phyloP scores from a whole-genome alignment of 2,329 filamentous ascomycete genomes.

The Lasiodiplodia sp. region DNA sequence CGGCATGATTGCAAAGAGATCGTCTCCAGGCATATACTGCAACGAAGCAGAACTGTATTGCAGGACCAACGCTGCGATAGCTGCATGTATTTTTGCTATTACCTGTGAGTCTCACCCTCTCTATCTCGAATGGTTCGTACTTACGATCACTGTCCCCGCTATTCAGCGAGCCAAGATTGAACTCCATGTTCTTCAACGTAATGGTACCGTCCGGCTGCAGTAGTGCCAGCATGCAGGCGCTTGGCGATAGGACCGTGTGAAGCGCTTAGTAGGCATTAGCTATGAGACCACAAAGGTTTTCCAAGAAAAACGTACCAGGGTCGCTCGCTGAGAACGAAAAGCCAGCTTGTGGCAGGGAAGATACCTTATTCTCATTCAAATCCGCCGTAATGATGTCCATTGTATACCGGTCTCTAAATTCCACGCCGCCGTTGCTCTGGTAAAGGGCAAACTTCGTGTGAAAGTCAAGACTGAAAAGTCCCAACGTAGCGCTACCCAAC shows the following conservation, averaged over 20 bases:
- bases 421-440: constrained; percentile 81
- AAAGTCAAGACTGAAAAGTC: constrained; percentile 71
- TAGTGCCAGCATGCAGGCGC: constrained; percentile 54
- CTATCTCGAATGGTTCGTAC: not conserved
- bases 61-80: constrained; percentile 50
- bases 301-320: constrained; percentile 60
- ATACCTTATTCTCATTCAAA: constrained; percentile 69
- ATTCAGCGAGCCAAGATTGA: constrained; percentile 41
- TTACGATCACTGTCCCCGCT: constrained; percentile 32
- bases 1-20: constrained; percentile 55
- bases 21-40: constrained; percentile 57
- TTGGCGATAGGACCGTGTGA: constrained; percentile 56
- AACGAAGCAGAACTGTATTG: constrained; percentile 52
- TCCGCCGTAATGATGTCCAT: constrained; percentile 73
- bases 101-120: not conserved
- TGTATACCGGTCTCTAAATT: constrained; percentile 78
- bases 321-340: constrained; percentile 74
- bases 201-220: constrained; percentile 54
- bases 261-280: constrained; percentile 35
- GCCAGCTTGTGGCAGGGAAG: constrained; percentile 76
- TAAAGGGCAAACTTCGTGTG: constrained; percentile 75
- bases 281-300: not conserved
- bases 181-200: constrained; percentile 52
- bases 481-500: constrained; percentile 74
- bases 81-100: constrained; percentile 38